Base-by-base conservation (phyloP, 2,329 filamentous ascomycete species). In the Alternaria atra region DNA sequence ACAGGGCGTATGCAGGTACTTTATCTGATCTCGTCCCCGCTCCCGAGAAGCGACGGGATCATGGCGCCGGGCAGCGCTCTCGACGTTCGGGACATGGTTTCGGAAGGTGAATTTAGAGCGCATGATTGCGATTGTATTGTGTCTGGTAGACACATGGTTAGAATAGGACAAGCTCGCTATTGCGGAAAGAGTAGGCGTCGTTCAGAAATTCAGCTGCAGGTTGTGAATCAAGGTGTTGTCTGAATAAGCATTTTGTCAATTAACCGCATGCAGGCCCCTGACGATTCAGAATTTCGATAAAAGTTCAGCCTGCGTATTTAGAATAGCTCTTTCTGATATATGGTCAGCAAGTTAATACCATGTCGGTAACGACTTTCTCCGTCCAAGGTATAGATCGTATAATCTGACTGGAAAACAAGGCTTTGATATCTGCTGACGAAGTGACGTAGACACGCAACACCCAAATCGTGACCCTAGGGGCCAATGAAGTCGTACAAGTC, bases 1-100 rank as follows among this genome's bases (percentile, higher is more conserved):
- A 43, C 29, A 35, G 30, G 40, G 20, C 27, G 32, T 64, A 23
- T 20, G 55, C 58, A 61, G 52, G 52, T 51, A 46, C 47, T 52
- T 13, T 58, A 63, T 40, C 29, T n/a, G 12, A 15, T 27, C 47
- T 46, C 25, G 23, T 52, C 52, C 51, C 56, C 43, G 50, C 55
- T 51, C 48, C 51, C 37, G 46, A 46, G 25, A 32, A 34, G 58
- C 37, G 48, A 48, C 52, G 52, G 53, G n/a, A 40, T 39, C 53
- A 25, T 55, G 35, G 44, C 30, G 53, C 25, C 37, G 17, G 37
- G 17, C 17, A 17, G 17, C 17, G 17, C 12, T 40, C 23, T 40
- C 23, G 4, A 13, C 37, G 4, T 23, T 40, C 37, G 17, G 37
- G 37, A 23, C 37, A 40, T 40, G 37, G 23, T 27, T 27, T 46